Evolutionary conservation across 768 basidiomycete genomes (phyloP), one percentile per base, ranked within the genome.

Genomic region (Multifurca ochricompacta): DNA sequence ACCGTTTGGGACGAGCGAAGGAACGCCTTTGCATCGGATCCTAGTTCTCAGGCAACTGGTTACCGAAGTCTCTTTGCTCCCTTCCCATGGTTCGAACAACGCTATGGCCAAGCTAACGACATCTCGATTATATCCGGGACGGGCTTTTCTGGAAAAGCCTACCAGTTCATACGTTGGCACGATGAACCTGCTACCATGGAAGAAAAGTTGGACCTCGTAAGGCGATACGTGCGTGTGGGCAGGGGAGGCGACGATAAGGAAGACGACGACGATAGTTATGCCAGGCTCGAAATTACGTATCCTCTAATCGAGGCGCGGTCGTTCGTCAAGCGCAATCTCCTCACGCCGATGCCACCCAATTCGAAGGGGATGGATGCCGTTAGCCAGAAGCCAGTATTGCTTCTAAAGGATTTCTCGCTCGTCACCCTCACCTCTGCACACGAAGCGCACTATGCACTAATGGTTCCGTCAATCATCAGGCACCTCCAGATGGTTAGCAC

Each of bases 391-490:
- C 50, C 62, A 0, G 36, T 75, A 3, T 59, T 78, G 23, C 69
- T 88, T 9, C 63, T 81, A 16, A 72, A 81, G 0, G 63, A 70
- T 25, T 61, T 66, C 14, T 71, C 79, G 4, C 69, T 69, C 1
- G 66, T 87, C 9, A 70, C 74, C 0, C 70, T 89, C 9, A 65
- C 80, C 11, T 82, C 85, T 3, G 62, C 65, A 0, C 65, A 68
- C 5, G 83, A 88, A 45, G 64, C 72, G 1, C 75, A 81, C 53
- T 82, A 79, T 56, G 72, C 79, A 1, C 68, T 74, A 51, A 67
- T 86, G 11, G 70, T 86, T 0, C 87, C 87, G 0, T 88, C 85
- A 0, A 72, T 86, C 48, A 68, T 89, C 30, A 83, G 85, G 27
- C 77, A 74, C 21, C 63, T 86, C 19, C 69, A 76, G 6, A 78